phyloP scores from a whole-genome alignment of 2,329 filamentous ascomycete genomes.

The Alternaria ventricosa region DNA sequence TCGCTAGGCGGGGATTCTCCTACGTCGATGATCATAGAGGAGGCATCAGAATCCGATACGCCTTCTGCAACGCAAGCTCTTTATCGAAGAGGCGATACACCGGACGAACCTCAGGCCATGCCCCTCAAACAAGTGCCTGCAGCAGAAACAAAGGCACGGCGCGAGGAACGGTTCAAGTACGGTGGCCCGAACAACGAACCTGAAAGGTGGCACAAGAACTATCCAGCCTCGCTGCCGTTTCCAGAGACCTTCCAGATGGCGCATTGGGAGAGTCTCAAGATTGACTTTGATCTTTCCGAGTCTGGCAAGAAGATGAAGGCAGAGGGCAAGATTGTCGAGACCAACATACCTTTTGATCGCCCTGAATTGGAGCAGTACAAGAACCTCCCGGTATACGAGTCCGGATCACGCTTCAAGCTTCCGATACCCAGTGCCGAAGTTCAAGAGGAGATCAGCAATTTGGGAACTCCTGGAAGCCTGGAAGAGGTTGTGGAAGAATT shows the following conservation, averaged over 20 bases:
- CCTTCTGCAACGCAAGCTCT: conserved; percentile 2
- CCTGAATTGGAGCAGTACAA: conserved; percentile 15
- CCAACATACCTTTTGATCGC: conserved; percentile 27
- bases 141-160: background rate
- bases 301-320: conserved; percentile 16
- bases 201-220: conserved; percentile 30
- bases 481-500: conserved; percentile 14
- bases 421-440: conserved; percentile 8
- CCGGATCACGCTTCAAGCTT: conserved; percentile 40
- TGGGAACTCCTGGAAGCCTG: conserved; percentile 7
- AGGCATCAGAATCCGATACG: conserved; percentile 8
- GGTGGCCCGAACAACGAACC: conserved; percentile 31
- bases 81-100: background rate
- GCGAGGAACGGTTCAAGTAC: conserved; percentile 28
- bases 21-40: conserved; percentile 9
- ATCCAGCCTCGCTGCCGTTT: conserved; percentile 31
- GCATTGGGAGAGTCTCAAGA: conserved; percentile 38
- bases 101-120: background rate
- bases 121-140: background rate
- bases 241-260: conserved; percentile 38
- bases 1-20: background rate
- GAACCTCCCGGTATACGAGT: conserved; percentile 25
- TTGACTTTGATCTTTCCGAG: conserved; percentile 31
- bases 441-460: conserved; percentile 3
- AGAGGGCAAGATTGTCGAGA: conserved; percentile 12